Evolutionary conservation across 495 filamentous ascomycete genomes (phyloP).

Genomic region (Trichoderma parareesei): DNA sequence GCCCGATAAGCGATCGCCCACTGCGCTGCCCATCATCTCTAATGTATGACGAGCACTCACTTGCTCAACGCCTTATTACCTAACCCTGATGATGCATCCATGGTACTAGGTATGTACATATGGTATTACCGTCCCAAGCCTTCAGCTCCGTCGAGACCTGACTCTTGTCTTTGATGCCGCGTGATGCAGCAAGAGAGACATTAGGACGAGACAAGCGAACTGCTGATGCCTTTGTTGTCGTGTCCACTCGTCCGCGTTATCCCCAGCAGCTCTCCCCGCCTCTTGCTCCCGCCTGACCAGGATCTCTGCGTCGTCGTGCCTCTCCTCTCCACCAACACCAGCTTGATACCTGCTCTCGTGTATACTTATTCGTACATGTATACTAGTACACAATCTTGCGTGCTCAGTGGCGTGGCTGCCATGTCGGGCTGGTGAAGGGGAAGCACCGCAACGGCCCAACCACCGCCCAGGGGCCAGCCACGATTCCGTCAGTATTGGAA

Average conservation of each 20-base stretch:
- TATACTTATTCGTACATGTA: too few species aligned
- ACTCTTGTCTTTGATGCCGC: too few species aligned
- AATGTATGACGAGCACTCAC: not conserved
- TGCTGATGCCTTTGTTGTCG: not conserved
- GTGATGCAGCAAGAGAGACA: not conserved
- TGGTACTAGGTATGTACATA: too few species aligned
- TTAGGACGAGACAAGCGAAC: not conserved
- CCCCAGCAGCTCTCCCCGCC: not conserved
- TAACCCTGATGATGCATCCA: too few species aligned
- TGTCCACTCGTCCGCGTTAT: not conserved
- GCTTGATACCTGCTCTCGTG: not conserved
- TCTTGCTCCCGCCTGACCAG: too few species aligned
- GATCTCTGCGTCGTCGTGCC: too few species aligned
- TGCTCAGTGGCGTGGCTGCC: not conserved
- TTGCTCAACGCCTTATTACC: not conserved
- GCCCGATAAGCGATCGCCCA: not conserved
- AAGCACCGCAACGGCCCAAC: conserved; percentile 2
- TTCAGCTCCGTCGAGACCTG: too few species aligned
- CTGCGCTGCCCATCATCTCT: too few species aligned
- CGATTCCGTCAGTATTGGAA: not conserved
- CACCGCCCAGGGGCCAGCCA: not conserved
- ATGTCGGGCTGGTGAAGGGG: not conserved
- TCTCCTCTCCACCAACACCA: not conserved
- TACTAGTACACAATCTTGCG: not conserved
- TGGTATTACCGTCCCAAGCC: too few species aligned